phyloP scores from a whole-genome alignment of 2,329 filamentous ascomycete genomes.

The Fusarium brevicatenulatum region DNA sequence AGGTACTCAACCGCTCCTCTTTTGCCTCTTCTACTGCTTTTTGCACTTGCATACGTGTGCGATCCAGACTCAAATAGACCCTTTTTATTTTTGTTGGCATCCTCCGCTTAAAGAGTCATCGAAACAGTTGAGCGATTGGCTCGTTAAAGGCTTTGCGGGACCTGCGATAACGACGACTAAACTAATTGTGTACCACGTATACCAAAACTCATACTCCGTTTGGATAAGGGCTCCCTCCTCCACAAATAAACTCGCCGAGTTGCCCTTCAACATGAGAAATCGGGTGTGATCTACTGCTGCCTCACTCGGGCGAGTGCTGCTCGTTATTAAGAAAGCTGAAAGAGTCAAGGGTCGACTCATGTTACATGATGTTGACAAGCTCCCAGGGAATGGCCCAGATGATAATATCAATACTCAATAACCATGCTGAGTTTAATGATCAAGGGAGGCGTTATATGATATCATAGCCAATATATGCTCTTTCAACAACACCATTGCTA shows the following conservation, averaged over 20 bases:
- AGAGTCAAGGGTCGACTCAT: neutral
- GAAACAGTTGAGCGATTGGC: slow-evolving; percentile 28
- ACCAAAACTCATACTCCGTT: neutral
- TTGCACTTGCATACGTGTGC: slow-evolving; percentile 25
- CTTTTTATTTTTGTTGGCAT: slow-evolving; percentile 8
- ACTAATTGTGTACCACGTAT: neutral
- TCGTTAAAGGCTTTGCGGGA: slow-evolving; percentile 21
- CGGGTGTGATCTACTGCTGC: slow-evolving; percentile 4
- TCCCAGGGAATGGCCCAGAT: neutral
- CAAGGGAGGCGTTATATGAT: neutral
- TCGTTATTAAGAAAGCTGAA: neutral
- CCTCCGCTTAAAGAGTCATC: slow-evolving; percentile 11
- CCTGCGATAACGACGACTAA: slow-evolving; percentile 16
- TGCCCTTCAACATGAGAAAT: neutral
- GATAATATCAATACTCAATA: neutral
- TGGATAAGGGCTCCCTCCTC: slow-evolving; percentile 34
- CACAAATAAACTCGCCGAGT: slow-evolving; percentile 4
- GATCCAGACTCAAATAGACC: slow-evolving; percentile 38
- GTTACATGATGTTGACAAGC: neutral
- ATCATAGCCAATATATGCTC: slow-evolving; percentile 19
- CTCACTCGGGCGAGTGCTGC: slow-evolving; percentile 16
- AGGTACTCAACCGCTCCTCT: slow-evolving; percentile 18
- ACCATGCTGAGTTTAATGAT: neutral
- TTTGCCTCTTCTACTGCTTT: slow-evolving; percentile 19
- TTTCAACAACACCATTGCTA: slow-evolving; percentile 13